These are phyloP conservation scores for Metrosideros polymorpha DNA, from an alignment of 441 rosid genomes.

Conservation along the genomic window DNA sequence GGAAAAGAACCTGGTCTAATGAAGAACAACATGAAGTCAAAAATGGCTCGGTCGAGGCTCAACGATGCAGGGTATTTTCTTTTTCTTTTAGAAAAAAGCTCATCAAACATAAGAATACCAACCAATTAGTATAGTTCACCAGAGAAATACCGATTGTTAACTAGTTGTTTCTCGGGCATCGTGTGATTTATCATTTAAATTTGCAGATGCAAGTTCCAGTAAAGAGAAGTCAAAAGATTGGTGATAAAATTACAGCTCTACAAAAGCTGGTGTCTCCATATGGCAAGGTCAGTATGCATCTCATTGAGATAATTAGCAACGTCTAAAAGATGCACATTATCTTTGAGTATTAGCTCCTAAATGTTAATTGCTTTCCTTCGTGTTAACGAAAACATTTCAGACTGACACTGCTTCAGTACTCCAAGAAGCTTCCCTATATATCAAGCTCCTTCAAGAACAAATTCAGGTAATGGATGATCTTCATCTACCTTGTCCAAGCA, in stretches of 20 bases:
- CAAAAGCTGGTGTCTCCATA: conserved; percentile 72
- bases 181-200: not conserved
- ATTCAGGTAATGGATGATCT: conserved; percentile 34
- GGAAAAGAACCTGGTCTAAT: conserved; percentile 8
- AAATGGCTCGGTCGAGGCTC: not conserved
- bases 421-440: conserved; percentile 51
- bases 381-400: conserved; percentile 19
- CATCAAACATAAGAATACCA: not conserved
- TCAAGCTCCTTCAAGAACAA: conserved; percentile 51
- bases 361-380: not conserved
- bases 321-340: no score
- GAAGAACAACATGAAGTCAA: conserved; percentile 1
- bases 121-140: not conserved
- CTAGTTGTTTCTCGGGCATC: not conserved
- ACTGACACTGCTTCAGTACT: conserved; percentile 75
- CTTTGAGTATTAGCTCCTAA: not conserved
- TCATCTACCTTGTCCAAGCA: not conserved
- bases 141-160: not conserved
- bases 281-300: conserved; percentile 42
- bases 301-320: not conserved
- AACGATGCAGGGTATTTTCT: conserved; percentile 12
- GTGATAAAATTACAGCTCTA: conserved; percentile 53
- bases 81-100: not conserved
- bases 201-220: conserved; percentile 21
- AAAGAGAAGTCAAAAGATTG: conserved; percentile 53